Evolutionary conservation across 1,284 basidiomycete genomes (phyloP), one percentile per base, ranked within the genome.

Genomic region (Fomitiporia mediterranea): DNA sequence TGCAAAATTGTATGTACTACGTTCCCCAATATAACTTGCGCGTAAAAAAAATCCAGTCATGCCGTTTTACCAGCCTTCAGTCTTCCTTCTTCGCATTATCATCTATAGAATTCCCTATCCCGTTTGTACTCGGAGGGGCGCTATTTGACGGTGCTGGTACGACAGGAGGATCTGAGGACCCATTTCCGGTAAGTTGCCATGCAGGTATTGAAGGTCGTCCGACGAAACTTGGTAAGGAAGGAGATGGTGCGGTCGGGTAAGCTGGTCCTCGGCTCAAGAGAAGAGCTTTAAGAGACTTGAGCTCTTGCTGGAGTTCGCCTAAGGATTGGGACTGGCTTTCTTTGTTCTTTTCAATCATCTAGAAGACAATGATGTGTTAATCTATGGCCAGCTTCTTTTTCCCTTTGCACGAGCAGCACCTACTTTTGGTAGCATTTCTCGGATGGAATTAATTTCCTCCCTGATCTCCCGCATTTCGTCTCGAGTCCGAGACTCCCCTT

Each of bases 261-360:
- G 71, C 70, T n/a, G 84, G 79, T 1, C 82, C 81, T 37, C 91
- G 82, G 60, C 87, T 92, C n/a, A 94, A 79, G 4, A 99, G 76
- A 15, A 99, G 80, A 0, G 94, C 86, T 70, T 98, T 98, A 61
- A 99, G 78, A 0, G 94, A 97, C 68, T 95, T 94, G 64, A 99
- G 80, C 69, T 99, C 96, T 64, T 92, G 86, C 67, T 98, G 95
- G 15, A 99, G 77, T 62, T 95, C 94, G 30, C 79, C 74, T 8
- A 96, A 76, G 4, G 89, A 87, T 61, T 90, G 83, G 15, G 80
- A 79, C 68, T 94, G 90, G 28, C 79, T 79, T 58, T 94, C 88
- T 66, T 93, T 90, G 68, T 91, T 92, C 74, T 93, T 95, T 60
- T 97, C 92, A 58, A 98, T 88, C 87, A 98, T 89, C 91, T 96